A percentile compares a stretch with the other conserved stretches of the same genome.
Evolutionary conservation across 2,329 filamentous ascomycete species (phyloP).

Genomic region (Calonectria ilicicola): DNA sequence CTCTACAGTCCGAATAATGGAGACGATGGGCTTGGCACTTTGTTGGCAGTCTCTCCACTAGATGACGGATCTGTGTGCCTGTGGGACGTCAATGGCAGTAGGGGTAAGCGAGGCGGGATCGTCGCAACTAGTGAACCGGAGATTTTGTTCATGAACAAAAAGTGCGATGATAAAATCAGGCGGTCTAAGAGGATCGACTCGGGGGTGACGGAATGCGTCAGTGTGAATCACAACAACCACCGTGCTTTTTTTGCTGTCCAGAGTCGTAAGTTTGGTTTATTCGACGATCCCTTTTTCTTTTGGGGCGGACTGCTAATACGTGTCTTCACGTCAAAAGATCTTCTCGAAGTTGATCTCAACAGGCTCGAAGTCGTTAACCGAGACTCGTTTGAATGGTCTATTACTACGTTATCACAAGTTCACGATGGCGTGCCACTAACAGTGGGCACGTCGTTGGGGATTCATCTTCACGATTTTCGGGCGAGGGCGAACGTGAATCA

Average conservation of each 20-base stretch:
- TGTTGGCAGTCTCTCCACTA: conserved; percentile 79
- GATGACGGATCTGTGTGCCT: conserved; percentile 90
- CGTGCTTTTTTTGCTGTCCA: conserved; percentile 85
- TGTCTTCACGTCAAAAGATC: conserved; percentile 51
- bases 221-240: conserved; percentile 75
- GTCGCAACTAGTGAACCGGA: conserved; percentile 74
- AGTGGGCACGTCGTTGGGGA: conserved; percentile 82
- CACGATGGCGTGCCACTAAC: conserved; percentile 78
- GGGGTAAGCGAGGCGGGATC: conserved; percentile 69
- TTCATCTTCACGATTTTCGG: conserved; percentile 86
- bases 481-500: conserved; percentile 48
- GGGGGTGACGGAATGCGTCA: conserved; percentile 83
- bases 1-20: conserved; percentile 69
- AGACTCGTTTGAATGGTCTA: conserved; percentile 82
- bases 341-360: conserved; percentile 85
- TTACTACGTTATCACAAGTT: conserved; percentile 83
- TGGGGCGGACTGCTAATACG: background rate
- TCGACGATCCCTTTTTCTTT: background rate
- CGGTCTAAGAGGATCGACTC: conserved; percentile 77
- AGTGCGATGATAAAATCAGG: conserved; percentile 56
- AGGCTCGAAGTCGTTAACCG: conserved; percentile 77
- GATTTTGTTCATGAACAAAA: conserved; percentile 71
- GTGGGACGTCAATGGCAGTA: conserved; percentile 79
- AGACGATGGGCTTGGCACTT: conserved; percentile 55
- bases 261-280: conserved; percentile 66